phyloP scores from a whole-genome alignment of 2,329 filamentous ascomycete genomes.

The Phaeosphaeriaceae sp. region DNA sequence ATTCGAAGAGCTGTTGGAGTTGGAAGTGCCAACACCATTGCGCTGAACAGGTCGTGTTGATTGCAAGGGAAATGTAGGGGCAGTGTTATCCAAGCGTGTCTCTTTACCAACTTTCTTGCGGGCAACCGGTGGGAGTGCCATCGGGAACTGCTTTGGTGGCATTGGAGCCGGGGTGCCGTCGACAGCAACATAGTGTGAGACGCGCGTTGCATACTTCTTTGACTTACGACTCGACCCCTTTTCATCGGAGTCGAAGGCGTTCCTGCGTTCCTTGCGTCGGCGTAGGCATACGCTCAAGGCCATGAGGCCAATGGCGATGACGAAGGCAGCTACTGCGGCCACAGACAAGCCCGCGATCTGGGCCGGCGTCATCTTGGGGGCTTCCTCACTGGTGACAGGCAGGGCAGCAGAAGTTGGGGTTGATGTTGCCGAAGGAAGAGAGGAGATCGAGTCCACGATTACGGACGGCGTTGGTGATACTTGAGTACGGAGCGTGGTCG shows the following conservation, averaged over 20 bases:
- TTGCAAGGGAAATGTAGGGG: not conserved
- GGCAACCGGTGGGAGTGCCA: conserved; percentile 22
- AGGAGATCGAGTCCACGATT: conserved; percentile 35
- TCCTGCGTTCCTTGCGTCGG: conserved; percentile 40
- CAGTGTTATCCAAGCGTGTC: not conserved
- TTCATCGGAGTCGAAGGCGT: conserved; percentile 29
- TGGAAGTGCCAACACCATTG: conserved; percentile 27
- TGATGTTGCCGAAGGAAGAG: conserved; percentile 31
- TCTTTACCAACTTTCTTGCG: conserved; percentile 10
- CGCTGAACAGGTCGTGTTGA: conserved; percentile 27
- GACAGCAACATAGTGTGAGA: conserved; percentile 29
- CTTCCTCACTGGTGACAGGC: conserved; percentile 17
- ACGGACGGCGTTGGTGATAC: conserved; percentile 28
- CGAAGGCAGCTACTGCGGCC: conserved; percentile 46
- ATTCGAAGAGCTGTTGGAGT: conserved; percentile 27
- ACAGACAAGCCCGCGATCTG: conserved; percentile 50
- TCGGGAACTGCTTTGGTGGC: conserved; percentile 21
- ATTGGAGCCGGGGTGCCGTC: conserved; percentile 10
- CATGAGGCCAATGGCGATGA: conserved; percentile 49
- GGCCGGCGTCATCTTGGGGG: conserved; percentile 44
- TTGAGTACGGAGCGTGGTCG: conserved; percentile 17
- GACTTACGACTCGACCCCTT: conserved; percentile 17
- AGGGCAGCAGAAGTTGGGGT: conserved; percentile 15
- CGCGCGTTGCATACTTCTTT: conserved; percentile 26
- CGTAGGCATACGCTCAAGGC: conserved; percentile 46